A percentile compares a stretch with the other conserved stretches of the same genome.
Conservation (phyloP, 805 yeast species). For the Cyberlindnera mississippiensis region DNA sequence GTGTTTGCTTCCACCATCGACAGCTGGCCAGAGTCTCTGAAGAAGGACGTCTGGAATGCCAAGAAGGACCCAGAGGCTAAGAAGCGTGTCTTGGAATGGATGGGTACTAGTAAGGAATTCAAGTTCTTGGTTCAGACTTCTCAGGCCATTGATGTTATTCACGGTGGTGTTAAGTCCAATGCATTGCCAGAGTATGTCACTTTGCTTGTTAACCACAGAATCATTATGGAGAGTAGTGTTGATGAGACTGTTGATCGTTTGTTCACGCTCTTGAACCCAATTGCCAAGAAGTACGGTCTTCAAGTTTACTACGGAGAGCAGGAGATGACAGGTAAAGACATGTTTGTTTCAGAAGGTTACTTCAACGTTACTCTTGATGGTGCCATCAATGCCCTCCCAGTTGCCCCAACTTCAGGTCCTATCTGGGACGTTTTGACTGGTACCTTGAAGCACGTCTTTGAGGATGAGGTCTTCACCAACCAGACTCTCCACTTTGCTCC, state of each 20-base stretch:
- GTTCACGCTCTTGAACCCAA: slow-evolving; percentile 11
- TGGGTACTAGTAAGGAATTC: slow-evolving; percentile 10
- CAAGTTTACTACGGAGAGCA: slow-evolving; percentile 20
- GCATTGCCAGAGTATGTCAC: slow-evolving; percentile 62
- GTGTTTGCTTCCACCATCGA: slow-evolving; percentile 52
- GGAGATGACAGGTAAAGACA: slow-evolving; percentile 7
- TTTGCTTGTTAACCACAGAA: slow-evolving; percentile 58
- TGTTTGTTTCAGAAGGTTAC: slow-evolving; percentile 27
- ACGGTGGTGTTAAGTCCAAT: slow-evolving; percentile 73
- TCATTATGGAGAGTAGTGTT: slow-evolving; percentile 52
- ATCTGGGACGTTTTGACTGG: slow-evolving; percentile 23
- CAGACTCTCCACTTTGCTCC: slow-evolving; percentile 32
- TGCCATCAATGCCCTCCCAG: slow-evolving; percentile 18
- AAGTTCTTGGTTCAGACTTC: slow-evolving; percentile 20
- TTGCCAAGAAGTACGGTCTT: slow-evolving; percentile 22
- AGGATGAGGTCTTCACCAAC: slow-evolving; percentile 46
- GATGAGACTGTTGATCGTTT: slow-evolving; percentile 31
- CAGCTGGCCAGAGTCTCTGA: slow-evolving; percentile 26
- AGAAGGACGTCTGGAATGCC: slow-evolving; percentile 34
- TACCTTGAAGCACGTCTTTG: slow-evolving; percentile 16
- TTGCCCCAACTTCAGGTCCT: slow-evolving; percentile 13
- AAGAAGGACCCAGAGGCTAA: slow-evolving; percentile 35
- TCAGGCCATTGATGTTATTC: slow-evolving; percentile 33
- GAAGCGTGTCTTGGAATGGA: slow-evolving; percentile 29
- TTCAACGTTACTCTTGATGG: slow-evolving; percentile 25